phyloP scores from a whole-genome alignment of 2,329 filamentous ascomycete genomes.

The Sclerotinia subarctica region DNA sequence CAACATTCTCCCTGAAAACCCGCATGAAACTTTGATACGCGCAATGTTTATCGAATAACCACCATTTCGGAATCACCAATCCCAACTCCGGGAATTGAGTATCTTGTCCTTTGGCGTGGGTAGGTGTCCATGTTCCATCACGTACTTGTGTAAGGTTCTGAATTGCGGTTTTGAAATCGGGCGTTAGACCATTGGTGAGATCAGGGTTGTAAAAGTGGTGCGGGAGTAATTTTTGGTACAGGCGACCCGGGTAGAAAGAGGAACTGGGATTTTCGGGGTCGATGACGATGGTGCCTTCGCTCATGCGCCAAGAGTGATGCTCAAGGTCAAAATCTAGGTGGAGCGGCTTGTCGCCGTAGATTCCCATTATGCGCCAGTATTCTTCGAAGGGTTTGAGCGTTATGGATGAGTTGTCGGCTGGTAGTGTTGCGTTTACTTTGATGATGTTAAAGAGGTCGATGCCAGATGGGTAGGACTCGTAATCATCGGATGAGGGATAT shows the following conservation, averaged over 20 bases:
- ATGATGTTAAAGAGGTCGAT: not conserved
- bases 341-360: not conserved
- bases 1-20: not conserved
- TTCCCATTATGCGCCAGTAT: not conserved
- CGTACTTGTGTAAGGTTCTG: not conserved
- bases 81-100: not conserved
- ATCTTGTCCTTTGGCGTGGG: not conserved
- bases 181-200: not conserved
- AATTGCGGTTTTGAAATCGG: not conserved
- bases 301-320: conserved; percentile 4
- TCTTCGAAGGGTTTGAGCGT: not conserved
- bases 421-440: not conserved
- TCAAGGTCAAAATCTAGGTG: conserved; percentile 8
- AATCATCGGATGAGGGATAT: not conserved
- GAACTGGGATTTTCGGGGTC: not conserved
- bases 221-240: not conserved
- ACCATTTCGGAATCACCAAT: not conserved
- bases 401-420: not conserved
- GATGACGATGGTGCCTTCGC: not conserved
- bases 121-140: conserved; percentile 2
- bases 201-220: not conserved
- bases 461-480: not conserved
- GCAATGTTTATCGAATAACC: not conserved
- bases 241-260: not conserved
- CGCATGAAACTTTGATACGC: conserved; percentile 7